Base-by-base conservation (phyloP, 1,284 basidiomycete genomes). In the Thelephora terrestris region DNA sequence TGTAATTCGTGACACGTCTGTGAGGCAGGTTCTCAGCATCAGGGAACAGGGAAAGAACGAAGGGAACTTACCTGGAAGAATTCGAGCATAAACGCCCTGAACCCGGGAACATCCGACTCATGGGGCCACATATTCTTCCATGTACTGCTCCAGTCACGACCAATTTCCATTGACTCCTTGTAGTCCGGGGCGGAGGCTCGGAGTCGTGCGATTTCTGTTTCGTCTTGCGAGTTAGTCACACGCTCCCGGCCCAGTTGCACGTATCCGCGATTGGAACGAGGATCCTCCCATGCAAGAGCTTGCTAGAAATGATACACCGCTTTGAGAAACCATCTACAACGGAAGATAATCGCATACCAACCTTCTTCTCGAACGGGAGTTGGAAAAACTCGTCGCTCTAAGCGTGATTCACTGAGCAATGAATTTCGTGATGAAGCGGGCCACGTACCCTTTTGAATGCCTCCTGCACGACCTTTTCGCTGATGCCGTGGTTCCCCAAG, bases 161-260 rank as follows among this genome's bases (percentile, higher is more conserved):
- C 87, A 48, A 91, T 90, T 63, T 92, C 89, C 79, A 91, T 88
- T 14, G 77, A 72, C 63, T 91, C 88, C 63, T 91, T 91, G 64
- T 67, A 81, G 60, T 90, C 86, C 0, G 89, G 89, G 0, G 87
- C 78, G 53, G 76, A 78, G 47, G 69, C 69, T 21, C 89, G 81
- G 17, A 91, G 67, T 29, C 73, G 63, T 35, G 80, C 82, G 54
- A 92, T 91, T 64, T 90, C 87, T n/a, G 70, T 65, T 5, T 77
- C 71, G 62, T 87, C 76, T 24, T 73, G 70, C 38, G 81, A 81
- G 54, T 87, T 84, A 0, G 86, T 87, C 25, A 89, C 84, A 27
- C 83, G 80, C 61, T 92, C 90, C 18, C 89, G 76, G 14, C 90
- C 89, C 43, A 85, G 68, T 53, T 73, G 68, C 35, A 92, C 85